Evolutionary conservation across 768 basidiomycete species (phyloP).

Genomic region (Boletus subparvulus): DNA sequence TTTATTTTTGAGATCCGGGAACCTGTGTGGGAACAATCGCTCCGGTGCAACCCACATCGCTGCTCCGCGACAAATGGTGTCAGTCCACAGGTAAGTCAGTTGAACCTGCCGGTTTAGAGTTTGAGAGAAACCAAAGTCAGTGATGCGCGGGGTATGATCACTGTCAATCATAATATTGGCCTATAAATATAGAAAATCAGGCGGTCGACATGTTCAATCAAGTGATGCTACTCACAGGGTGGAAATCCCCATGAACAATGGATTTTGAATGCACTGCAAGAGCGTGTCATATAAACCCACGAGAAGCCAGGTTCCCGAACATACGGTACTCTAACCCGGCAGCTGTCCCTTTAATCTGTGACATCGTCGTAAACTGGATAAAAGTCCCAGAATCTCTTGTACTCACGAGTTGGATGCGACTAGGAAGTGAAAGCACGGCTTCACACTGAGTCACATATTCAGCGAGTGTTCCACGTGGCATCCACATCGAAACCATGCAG

Average conservation of each 20-base stretch:
- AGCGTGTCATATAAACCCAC: background rate
- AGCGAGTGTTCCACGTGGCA: conserved; percentile 1
- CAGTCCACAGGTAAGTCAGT: background rate
- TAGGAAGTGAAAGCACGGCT: background rate
- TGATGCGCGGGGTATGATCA: background rate
- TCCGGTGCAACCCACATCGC: conserved; percentile 1
- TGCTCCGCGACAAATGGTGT: background rate
- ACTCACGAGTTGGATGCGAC: conserved; percentile 1
- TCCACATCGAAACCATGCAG: conserved; percentile 10
- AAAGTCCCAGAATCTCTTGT: no score
- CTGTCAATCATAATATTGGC: conserved; percentile 3
- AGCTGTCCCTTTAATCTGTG: background rate
- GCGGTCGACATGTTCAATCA: background rate
- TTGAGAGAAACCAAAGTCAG: conserved; percentile 7
- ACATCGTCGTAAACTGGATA: background rate
- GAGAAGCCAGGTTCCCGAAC: background rate
- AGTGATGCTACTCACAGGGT: background rate
- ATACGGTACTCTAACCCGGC: conserved; percentile 1
- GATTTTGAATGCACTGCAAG: background rate
- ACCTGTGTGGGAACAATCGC: background rate
- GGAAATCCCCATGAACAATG: conserved; percentile 8
- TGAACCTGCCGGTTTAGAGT: background rate
- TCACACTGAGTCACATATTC: background rate
- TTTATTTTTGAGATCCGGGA: background rate
- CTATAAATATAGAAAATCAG: background rate